A percentile compares a stretch with the other conserved stretches of the same genome.
phyloP scores from a whole-genome alignment of 306 rosid genomes.

The Cercis canadensis region DNA sequence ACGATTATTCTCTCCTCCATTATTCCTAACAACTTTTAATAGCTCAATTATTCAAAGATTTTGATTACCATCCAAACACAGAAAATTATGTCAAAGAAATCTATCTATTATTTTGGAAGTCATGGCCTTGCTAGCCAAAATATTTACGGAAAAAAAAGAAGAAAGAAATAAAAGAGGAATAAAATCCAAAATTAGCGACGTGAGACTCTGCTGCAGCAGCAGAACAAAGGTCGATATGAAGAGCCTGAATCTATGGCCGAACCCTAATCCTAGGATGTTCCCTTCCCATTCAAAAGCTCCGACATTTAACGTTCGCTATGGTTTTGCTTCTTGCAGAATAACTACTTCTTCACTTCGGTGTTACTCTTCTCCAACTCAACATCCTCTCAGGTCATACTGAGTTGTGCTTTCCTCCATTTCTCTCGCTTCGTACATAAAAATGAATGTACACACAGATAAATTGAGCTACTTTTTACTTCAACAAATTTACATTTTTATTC shows the following conservation, averaged over 20 bases:
- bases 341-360: slow-evolving; percentile 33
- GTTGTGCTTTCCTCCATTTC: neutral
- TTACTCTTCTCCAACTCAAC: slow-evolving; percentile 45
- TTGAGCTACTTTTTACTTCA: neutral
- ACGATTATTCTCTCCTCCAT: no score
- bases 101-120: no score
- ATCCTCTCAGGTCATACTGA: slow-evolving; percentile 58
- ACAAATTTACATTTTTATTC: neutral
- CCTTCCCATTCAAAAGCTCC: slow-evolving; percentile 7
- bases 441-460: neutral
- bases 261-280: slow-evolving; percentile 31
- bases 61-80: no score
- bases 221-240: no score
- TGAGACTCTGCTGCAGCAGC: no score
- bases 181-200: no score
- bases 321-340: slow-evolving; percentile 15
- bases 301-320: neutral
- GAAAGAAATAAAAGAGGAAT: no score
- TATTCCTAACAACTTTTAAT: no score
- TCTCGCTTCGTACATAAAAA: neutral
- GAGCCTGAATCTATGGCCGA: neutral
- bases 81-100: no score
- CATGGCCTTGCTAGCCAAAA: no score
- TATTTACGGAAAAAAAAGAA: no score
- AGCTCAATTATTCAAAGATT: no score